Conservation (phyloP, 2,329 filamentous ascomycete genomes). For the Amauroascus niger region DNA sequence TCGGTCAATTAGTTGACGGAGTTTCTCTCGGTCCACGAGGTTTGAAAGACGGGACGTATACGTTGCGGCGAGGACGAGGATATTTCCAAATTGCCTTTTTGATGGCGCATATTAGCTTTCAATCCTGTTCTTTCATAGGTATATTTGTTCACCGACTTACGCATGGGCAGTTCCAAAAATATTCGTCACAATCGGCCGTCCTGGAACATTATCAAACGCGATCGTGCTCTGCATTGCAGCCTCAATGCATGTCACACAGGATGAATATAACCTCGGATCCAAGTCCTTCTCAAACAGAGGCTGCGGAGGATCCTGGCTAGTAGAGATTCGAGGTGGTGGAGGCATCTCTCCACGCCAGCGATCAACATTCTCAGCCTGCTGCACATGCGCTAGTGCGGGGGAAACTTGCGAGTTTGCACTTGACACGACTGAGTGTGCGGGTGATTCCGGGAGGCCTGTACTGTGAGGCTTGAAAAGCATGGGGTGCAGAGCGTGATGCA, state of each 20-base stretch:
- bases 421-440: constrained; percentile 23
- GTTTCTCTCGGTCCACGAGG: constrained; percentile 47
- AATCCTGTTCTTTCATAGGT: background rate
- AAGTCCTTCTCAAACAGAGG: constrained; percentile 30
- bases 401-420: constrained; percentile 29
- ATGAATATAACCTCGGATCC: constrained; percentile 41
- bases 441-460: constrained; percentile 25
- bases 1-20: constrained; percentile 55
- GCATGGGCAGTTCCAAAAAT: constrained; percentile 92
- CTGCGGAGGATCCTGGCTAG: constrained; percentile 8
- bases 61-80: constrained; percentile 78
- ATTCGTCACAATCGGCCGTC: constrained; percentile 80
- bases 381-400: constrained; percentile 27
- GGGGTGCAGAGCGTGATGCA: constrained; percentile 50
- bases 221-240: constrained; percentile 76
- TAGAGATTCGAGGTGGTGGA: constrained; percentile 22
- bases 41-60: constrained; percentile 57
- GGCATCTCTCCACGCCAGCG: constrained; percentile 30
- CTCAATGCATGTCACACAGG: constrained; percentile 54
- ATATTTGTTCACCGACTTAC: constrained; percentile 50
- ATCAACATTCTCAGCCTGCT: constrained; percentile 25
- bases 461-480: constrained; percentile 24
- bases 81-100: constrained; percentile 85
- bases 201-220: constrained; percentile 58
- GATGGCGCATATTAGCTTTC: constrained; percentile 18